These are phyloP conservation scores for Dichomitus squalens DNA, from an alignment of 1,284 basidiomycete genomes.

Conservation along the genomic window DNA sequence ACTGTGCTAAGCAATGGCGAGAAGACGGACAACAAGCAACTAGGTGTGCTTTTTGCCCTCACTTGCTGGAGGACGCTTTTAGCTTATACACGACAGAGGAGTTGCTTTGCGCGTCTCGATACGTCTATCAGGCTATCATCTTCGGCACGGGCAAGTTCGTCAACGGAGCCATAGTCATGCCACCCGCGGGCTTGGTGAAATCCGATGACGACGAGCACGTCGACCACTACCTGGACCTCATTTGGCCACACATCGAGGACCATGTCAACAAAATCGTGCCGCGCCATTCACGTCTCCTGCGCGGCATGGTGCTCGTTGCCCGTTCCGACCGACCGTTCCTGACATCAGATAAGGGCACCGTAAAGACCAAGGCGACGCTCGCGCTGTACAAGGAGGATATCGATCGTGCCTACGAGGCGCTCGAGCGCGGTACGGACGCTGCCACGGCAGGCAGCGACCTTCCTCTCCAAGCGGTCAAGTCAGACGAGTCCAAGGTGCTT, in stretches of 20 bases:
- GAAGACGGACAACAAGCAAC: slow-evolving; percentile 27
- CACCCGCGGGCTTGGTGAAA: slow-evolving; percentile 1
- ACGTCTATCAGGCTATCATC: slow-evolving; percentile 15
- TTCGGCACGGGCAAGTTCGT: slow-evolving; percentile 20
- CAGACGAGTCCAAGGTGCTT: slow-evolving; percentile 11
- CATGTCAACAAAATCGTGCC: slow-evolving; percentile 23
- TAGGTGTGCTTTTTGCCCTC: slow-evolving; percentile 10
- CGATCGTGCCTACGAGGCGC: slow-evolving; percentile 16
- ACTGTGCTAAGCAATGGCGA: slow-evolving; percentile 27
- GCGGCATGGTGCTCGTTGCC: slow-evolving; percentile 23
- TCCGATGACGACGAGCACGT: background rate
- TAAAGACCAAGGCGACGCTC: slow-evolving; percentile 16
- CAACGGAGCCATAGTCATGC: slow-evolving; percentile 20
- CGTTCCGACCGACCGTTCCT: slow-evolving; percentile 20
- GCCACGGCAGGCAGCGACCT: background rate
- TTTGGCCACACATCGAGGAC: slow-evolving; percentile 15
- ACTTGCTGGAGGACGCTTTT: background rate
- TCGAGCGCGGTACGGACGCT: slow-evolving; percentile 11
- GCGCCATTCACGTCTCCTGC: slow-evolving; percentile 25
- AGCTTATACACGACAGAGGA: background rate
- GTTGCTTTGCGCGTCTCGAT: slow-evolving; percentile 12
- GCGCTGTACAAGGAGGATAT: slow-evolving; percentile 22
- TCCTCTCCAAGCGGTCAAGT: background rate
- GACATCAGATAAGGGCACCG: slow-evolving; percentile 24
- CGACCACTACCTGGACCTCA: slow-evolving; percentile 2